phyloP scores from a whole-genome alignment of 192 early-diverging fungal species.

The Coemansia guatemalensis region DNA sequence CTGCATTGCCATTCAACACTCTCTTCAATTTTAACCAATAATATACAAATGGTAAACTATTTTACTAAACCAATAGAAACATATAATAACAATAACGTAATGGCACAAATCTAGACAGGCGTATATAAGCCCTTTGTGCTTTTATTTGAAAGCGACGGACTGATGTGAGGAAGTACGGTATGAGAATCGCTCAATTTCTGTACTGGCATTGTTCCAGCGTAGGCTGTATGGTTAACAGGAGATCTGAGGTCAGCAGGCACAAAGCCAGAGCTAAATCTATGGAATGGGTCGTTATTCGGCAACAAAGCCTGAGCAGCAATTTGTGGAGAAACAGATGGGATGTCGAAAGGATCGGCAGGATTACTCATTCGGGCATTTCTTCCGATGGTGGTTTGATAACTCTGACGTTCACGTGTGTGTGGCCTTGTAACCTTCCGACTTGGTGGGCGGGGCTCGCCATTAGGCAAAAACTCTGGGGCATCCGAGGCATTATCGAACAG shows the following conservation, averaged over 20 bases:
- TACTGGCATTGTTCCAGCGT: not conserved
- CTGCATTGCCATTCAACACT: too few relatives aligned
- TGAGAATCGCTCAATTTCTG: not conserved
- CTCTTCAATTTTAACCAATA: too few relatives aligned
- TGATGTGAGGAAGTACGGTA: not conserved
- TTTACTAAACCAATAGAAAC: not conserved
- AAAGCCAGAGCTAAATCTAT: conserved; percentile 4
- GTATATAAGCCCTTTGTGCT: not conserved
- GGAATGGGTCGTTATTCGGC: conserved; percentile 7
- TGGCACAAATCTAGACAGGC: not conserved
- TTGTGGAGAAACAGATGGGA: conserved; percentile 17
- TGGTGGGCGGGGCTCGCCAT: conserved; percentile 25
- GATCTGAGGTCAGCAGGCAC: not conserved
- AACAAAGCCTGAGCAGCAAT: not conserved
- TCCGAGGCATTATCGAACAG: conserved; percentile 8
- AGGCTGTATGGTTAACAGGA: not conserved
- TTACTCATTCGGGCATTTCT: not conserved
- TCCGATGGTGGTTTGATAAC: not conserved
- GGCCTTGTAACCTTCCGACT: not conserved
- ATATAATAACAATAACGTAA: not conserved
- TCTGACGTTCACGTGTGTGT: conserved; percentile 3
- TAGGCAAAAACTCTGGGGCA: conserved; percentile 19
- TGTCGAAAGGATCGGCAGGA: conserved; percentile 38
- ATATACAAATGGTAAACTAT: conserved; percentile 1
- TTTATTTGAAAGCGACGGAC: not conserved